Conservation (phyloP, 805 yeast species). For the Yarrowia deformans region DNA sequence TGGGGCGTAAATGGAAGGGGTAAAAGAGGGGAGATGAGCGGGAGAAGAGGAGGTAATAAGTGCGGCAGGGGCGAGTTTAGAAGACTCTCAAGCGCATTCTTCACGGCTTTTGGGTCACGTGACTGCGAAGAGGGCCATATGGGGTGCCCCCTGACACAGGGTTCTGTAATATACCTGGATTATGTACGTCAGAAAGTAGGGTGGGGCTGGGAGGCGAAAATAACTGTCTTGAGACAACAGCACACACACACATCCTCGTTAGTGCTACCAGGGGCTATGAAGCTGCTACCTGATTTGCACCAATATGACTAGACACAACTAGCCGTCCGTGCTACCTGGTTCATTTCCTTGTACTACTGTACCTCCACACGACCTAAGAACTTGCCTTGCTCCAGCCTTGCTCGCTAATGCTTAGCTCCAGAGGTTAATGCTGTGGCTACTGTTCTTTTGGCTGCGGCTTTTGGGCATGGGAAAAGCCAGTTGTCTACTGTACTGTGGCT, state of each 20-base stretch:
- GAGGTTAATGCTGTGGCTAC: too few species aligned
- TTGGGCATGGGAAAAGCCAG: too few species aligned
- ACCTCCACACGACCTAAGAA: too few species aligned
- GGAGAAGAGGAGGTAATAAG: conserved; percentile 13
- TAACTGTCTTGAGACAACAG: too few species aligned
- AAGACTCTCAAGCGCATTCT: not conserved
- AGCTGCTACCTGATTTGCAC: not conserved
- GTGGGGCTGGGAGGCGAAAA: not conserved
- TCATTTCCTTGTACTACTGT: too few species aligned
- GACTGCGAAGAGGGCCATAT: not conserved
- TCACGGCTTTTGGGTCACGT: not conserved
- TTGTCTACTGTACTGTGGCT: too few species aligned
- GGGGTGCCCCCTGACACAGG: not conserved
- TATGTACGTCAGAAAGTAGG: conserved; percentile 5
- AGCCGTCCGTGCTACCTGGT: not conserved
- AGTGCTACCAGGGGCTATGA: not conserved
- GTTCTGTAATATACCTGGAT: conserved; percentile 29
- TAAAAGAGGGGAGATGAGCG: conserved; percentile 26
- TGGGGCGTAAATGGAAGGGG: conserved; percentile 32
- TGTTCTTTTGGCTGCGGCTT: too few species aligned
- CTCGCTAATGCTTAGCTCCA: not conserved
- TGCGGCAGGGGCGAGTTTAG: not conserved
- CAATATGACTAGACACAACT: too few species aligned
- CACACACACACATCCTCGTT: too few species aligned
- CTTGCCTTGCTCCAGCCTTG: conserved; percentile 9